These are phyloP conservation scores for Coriolopsis trogii DNA, from an alignment of 1,284 basidiomycete genomes.

Conservation along the genomic window DNA sequence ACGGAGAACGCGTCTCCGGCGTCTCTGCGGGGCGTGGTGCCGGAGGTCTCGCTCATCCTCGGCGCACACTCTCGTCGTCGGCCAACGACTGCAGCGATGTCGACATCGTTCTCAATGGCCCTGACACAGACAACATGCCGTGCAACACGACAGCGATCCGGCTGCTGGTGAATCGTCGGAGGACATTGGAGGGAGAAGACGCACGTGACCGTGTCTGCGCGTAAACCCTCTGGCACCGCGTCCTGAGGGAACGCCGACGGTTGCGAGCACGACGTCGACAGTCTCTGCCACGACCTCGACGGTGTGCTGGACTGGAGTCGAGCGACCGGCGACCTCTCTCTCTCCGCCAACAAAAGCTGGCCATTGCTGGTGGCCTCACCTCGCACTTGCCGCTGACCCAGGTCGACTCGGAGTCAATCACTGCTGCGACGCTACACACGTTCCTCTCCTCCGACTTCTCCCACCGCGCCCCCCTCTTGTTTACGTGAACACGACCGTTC, in stretches of 20 bases:
- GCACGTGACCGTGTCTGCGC: conserved; percentile 18
- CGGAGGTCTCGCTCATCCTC: conserved; percentile 4
- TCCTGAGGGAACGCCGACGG: neutral
- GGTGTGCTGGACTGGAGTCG: neutral
- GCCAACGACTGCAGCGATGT: neutral
- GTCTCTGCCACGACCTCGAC: neutral
- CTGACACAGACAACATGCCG: too few relatives aligned
- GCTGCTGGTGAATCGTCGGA: too few relatives aligned
- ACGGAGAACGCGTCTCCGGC: conserved; percentile 13
- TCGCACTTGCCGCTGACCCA: neutral
- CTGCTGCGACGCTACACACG: conserved; percentile 6
- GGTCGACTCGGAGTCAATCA: conserved; percentile 4
- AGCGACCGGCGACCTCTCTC: too few relatives aligned
- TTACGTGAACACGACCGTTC: neutral
- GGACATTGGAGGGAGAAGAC: too few relatives aligned
- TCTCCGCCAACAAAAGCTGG: too few relatives aligned
- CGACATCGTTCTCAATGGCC: too few relatives aligned
- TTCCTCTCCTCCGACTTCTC: conserved; percentile 2
- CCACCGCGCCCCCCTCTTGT: neutral
- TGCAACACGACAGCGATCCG: too few relatives aligned
- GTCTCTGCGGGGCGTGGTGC: conserved; percentile 4
- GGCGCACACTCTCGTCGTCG: neutral
- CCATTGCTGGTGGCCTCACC: too few relatives aligned
- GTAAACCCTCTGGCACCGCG: conserved; percentile 10
- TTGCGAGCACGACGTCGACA: neutral